Percentiles rank a stretch among this genome's conserved stretches.
Evolutionary conservation across 192 early-diverging fungal species (phyloP).

Genomic region (Spinellus fusiger): DNA sequence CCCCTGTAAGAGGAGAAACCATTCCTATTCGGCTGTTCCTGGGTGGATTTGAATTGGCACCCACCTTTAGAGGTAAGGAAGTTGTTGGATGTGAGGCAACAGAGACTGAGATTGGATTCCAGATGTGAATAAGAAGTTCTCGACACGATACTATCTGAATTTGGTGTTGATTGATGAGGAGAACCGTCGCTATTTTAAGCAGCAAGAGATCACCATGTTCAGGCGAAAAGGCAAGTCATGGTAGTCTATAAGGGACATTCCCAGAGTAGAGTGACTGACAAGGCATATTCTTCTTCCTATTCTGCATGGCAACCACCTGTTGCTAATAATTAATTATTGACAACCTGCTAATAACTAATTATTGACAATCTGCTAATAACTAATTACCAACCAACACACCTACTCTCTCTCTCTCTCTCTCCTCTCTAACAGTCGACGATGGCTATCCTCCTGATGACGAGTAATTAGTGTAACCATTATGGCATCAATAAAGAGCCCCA

Average conservation of each 20-base stretch:
- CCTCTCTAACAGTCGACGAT: slow-evolving; percentile 27
- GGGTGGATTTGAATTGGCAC: slow-evolving; percentile 95
- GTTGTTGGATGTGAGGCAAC: slow-evolving; percentile 29
- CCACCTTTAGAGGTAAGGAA: slow-evolving; percentile 74
- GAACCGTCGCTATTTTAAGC: slow-evolving; percentile 98
- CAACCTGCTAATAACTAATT: not conserved
- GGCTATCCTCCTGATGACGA: slow-evolving; percentile 31
- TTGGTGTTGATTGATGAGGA: slow-evolving; percentile 98
- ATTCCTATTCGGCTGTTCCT: slow-evolving; percentile 98
- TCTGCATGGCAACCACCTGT: not conserved
- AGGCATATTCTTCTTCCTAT: not conserved
- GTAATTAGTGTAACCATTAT: too few relatives aligned
- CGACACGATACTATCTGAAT: slow-evolving; percentile 97
- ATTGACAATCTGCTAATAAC: too few relatives aligned
- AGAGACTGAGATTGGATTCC: not conserved
- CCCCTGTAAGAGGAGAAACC: slow-evolving; percentile 92
- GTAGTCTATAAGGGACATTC: not conserved
- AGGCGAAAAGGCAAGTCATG: slow-evolving; percentile 48
- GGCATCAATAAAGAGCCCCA: too few relatives aligned
- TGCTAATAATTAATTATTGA: not conserved
- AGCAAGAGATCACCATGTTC: slow-evolving; percentile 92
- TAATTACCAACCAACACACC: too few relatives aligned
- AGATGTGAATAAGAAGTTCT: slow-evolving; percentile 97
- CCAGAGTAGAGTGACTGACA: not conserved
- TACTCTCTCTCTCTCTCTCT: too few relatives aligned